Base-by-base conservation (phyloP, 2,329 filamentous ascomycete species). In the Pezicula radicicola region DNA sequence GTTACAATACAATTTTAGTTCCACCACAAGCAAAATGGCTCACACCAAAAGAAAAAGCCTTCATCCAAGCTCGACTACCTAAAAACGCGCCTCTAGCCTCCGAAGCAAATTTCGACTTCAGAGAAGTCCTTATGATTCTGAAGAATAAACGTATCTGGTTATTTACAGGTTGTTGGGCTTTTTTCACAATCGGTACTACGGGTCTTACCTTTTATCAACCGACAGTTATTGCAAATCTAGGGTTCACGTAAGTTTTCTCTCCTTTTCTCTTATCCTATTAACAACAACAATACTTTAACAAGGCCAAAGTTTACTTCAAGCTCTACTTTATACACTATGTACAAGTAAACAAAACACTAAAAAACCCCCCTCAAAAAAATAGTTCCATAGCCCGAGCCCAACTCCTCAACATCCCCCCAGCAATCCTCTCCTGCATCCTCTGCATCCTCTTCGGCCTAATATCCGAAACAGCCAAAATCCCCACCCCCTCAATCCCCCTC, bases 391-490 rank as follows among this genome's bases (percentile, higher is more conserved):
- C 74, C 1, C 62, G 69, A 41, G 70, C 72, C 3, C 76, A 79
- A 55, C 68, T 79, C 0, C 72, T 79, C 43, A 79, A 78, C 54
- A 68, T 78, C 15, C 75, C 75, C 1, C 72, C 73, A 21, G 70
- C 75, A 0, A 63, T 74, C 13, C 61, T 72, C 10, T 66, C 70
- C 2, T 64, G 76, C 40, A 35, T 73, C 18, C 67, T 76, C 39
- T 78, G 75, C 46, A 70, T 64, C 4, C 56, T 68, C 1, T 72
- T 70, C 1, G 74, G 75, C 2, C 60, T 72, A 28, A 67, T 71
- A 6, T 70, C 73, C 7, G 72, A 76, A 53, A 72, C 70, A 36
- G 71, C 67, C 3, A 62, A 65, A 1, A 62, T 77, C 1, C 74
- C 75, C 1, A 65, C 70, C 4, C 75, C 76, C 0, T 40, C 75